A percentile compares a stretch with the other conserved stretches of the same genome.
Evolutionary conservation across 163 green algal genomes (phyloP).

Genomic region (Scenedesmus sp.): DNA sequence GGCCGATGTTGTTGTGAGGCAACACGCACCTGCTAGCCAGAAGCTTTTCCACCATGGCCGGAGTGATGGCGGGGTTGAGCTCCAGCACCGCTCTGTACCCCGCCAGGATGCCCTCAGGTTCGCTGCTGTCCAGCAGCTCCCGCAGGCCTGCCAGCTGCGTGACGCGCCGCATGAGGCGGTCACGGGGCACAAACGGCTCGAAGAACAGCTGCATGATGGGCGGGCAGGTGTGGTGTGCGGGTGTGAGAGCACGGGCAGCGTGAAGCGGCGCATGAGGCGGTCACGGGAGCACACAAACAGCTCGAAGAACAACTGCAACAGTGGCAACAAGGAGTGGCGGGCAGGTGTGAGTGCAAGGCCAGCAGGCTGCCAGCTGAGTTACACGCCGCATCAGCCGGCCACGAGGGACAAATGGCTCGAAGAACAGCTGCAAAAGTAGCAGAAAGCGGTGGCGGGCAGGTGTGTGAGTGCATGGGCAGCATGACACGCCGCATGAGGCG

Average conservation of each 20-base stretch:
- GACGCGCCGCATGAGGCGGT: slow-evolving; percentile 12
- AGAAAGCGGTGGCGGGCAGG: too few species aligned
- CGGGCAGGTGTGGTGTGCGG: neutral
- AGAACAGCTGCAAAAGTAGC: slow-evolving; percentile 14
- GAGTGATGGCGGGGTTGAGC: slow-evolving; percentile 26
- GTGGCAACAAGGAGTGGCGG: too few species aligned
- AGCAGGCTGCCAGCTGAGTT: neutral
- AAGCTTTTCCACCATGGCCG: slow-evolving; percentile 36
- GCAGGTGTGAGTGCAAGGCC: too few species aligned
- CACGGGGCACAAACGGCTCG: slow-evolving; percentile 28
- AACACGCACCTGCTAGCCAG: slow-evolving; percentile 8
- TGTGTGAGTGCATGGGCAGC: neutral
- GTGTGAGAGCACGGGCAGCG: neutral
- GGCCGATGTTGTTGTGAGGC: neutral
- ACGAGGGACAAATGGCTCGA: slow-evolving; percentile 27
- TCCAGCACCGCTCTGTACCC: slow-evolving; percentile 31
- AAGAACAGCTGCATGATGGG: slow-evolving; percentile 25
- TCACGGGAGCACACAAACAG: neutral
- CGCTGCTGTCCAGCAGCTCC: slow-evolving; percentile 16
- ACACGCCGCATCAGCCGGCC: slow-evolving; percentile 21
- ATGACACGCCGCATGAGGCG: too few species aligned
- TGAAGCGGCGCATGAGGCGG: too few species aligned
- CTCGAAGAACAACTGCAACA: neutral
- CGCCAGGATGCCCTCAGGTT: slow-evolving; percentile 30
- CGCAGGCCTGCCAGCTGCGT: slow-evolving; percentile 11